Evolutionary conservation across 179 eudicot species (phyloP), one percentile per base, ranked within the genome.

Genomic region (Sideroxylon spinosum): DNA sequence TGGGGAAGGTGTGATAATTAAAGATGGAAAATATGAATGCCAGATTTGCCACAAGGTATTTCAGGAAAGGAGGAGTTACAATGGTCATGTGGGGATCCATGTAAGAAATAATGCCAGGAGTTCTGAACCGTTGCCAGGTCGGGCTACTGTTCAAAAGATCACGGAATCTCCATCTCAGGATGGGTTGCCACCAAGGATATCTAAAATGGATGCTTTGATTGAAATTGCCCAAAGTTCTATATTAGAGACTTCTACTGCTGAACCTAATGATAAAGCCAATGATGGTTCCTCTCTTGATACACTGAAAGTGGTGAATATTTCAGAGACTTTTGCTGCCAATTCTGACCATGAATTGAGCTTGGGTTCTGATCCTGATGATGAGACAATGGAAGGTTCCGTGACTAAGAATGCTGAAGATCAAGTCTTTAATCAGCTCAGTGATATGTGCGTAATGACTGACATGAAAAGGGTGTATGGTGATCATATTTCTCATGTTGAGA

Each of bases 51-150:
- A 86, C 70, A 87, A 88, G 83, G 87, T 83, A 53, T 88, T 87
- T 79, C 82, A 87, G 68, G 91, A 88, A 80, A 80, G 84, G 73
- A 88, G 87, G 17, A 87, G 89, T 37, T 87, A 87, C 65, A 83
- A 82, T 71, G 86, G 89, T 69, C 91, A 90, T 83, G 89, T 87
- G 53, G 94, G 88, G 73, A 78, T 83, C 73, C 90, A 90, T 57
- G 86, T 86, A n/a, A 87, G 86, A 81, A 87, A 82, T 77, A 52
- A 83, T 78, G 82, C 78, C 22, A 85, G 78, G 69, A 77, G 53
- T 19, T 52, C 87, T 26, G 74, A 72, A 49, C 86, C 80, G 60
- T 70, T 78, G 22, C 60, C 68, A 78, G 57, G 28, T 80, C 82
- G 81, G 56, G 53, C 79, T 17, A 49, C 78, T 19, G 74, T 7